Evolutionary conservation across 2,329 filamentous ascomycete species (phyloP), one percentile per base, ranked within the genome.

Genomic region (Diaporthe sp.): DNA sequence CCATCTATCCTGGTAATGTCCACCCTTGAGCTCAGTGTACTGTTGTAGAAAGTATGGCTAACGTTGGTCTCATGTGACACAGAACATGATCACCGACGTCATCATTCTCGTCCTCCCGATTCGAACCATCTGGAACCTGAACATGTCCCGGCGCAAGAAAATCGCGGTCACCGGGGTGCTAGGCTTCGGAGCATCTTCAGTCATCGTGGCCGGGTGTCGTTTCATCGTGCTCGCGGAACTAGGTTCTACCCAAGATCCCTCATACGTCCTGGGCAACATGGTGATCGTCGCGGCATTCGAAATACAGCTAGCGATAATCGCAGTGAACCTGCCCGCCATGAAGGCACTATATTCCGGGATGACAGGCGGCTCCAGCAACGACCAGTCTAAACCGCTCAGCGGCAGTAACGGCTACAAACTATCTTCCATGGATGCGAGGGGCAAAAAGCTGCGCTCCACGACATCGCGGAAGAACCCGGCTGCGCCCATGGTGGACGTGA

Each of bases 251-350:
- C n/a, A 66, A 22, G 65, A 73, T 19, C 66, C 71, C 7, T 70
- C 73, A 0, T 53, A 25, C 25, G 63, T 73, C n/a, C 56, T 75
- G 12, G 73, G 71, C 0, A 63, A 75, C 63, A 75, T 75, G 70
- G 71, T 75, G n/a, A 73, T 73, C 50, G 72, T 75, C 8, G 73
- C 66, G 17, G 71, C 73, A 7, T 37, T 73, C 22, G 73, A 75
- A 30, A 70, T 75, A 7, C 71, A 75, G 8, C 59, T 69, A 15
- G 73, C 71, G 3, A 58, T 73, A 7, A 19, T 75, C 9, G 73
- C 71, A 9, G 56, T 73, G 30, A 75, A 73, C 22, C 27, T 75
- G 30, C 73, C 73, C 4, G 70, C 72, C 3, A 56, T 74, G 47
- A 74, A 44, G 13, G 58, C 58, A 10, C n/a, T 74, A 5, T 72